These are phyloP conservation scores for Pelargonium cotyledonis DNA, from an alignment of 441 rosid genomes.

Conservation along the genomic window DNA sequence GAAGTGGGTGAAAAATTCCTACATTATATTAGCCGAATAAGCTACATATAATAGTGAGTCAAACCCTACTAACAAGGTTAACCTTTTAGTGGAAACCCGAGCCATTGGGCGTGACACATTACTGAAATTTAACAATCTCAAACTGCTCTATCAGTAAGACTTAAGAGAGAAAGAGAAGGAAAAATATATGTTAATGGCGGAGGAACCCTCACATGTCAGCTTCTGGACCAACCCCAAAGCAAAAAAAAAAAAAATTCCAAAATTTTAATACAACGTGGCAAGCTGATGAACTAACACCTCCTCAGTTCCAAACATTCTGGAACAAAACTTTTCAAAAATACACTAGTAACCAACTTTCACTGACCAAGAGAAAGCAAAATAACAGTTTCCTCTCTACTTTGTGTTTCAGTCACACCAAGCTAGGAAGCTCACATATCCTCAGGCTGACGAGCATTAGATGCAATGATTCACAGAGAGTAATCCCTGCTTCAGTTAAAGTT, in stretches of 20 bases:
- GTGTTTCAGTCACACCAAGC: not conserved
- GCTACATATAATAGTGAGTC: too few relatives aligned
- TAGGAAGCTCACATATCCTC: conserved; percentile 2
- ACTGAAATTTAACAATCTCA: too few relatives aligned
- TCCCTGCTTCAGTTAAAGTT: not conserved
- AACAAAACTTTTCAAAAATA: not conserved
- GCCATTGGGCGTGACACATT: too few relatives aligned
- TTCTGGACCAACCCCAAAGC: not conserved
- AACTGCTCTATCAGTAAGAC: not conserved
- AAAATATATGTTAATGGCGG: not conserved
- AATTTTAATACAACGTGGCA: not conserved
- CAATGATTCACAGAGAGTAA: too few relatives aligned
- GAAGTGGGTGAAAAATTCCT: too few relatives aligned
- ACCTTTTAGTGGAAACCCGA: too few relatives aligned
- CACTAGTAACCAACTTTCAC: not conserved
- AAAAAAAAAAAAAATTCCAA: not conserved
- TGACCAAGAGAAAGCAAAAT: not conserved
- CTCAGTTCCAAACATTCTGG: not conserved
- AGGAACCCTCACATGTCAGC: conserved; percentile 1
- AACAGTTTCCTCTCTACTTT: not conserved
- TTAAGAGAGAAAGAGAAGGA: not conserved
- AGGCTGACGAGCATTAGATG: not conserved
- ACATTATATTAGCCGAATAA: too few relatives aligned
- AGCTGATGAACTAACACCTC: not conserved
- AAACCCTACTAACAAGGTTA: too few relatives aligned